Evolutionary conservation across 192 early-diverging fungal genomes (phyloP).

Genomic region (Backusella mclennaniae): DNA sequence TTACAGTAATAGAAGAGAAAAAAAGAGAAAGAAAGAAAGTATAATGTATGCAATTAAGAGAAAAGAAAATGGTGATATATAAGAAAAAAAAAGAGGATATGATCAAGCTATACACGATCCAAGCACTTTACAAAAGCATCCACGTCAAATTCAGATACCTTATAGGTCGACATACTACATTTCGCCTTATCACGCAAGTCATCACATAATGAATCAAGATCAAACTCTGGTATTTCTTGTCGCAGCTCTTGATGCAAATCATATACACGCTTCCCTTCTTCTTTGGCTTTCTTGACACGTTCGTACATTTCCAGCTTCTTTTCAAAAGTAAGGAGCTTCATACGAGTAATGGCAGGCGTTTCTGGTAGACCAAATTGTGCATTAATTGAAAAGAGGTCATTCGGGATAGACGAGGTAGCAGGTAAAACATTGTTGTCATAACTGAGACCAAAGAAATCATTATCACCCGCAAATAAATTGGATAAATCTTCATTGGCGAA

Average conservation of each 20-base stretch:
- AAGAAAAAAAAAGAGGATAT: too few relatives aligned
- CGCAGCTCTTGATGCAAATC: slow-evolving; percentile 16
- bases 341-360: neutral
- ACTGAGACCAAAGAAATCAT: slow-evolving; percentile 12
- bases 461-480: slow-evolving; percentile 11
- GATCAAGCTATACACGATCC: neutral
- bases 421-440: neutral
- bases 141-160: slow-evolving; percentile 21
- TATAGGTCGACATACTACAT: slow-evolving; percentile 6
- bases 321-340: neutral
- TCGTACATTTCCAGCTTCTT: neutral
- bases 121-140: slow-evolving; percentile 17
- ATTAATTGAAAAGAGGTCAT: neutral
- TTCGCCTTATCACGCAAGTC: slow-evolving; percentile 28
- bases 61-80: neutral
- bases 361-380: neutral
- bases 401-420: neutral
- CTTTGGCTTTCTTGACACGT: neutral
- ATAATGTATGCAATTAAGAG: neutral
- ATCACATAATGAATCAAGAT: slow-evolving; percentile 22
- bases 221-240: slow-evolving; percentile 17
- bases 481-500: slow-evolving; percentile 12
- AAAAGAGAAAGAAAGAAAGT: slow-evolving; percentile 12
- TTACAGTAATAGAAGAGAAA: slow-evolving; percentile 11
- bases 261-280: neutral